phyloP scores from a whole-genome alignment of 192 early-diverging fungal genomes.

The Rhizophagus sp. region DNA sequence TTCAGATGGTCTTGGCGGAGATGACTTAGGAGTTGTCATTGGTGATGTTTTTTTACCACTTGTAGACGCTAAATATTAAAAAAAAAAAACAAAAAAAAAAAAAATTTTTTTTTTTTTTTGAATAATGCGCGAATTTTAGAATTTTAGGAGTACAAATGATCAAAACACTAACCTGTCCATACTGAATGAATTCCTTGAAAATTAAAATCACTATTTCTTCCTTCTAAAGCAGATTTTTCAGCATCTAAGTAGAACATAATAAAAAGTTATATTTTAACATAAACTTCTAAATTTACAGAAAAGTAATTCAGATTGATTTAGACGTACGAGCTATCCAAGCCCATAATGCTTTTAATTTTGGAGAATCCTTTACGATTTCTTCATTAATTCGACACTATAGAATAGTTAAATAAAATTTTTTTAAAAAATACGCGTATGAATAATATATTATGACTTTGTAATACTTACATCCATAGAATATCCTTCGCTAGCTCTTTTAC shows the following conservation, averaged over 20 bases:
- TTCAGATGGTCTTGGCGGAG: slow-evolving; percentile 34
- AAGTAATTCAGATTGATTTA: slow-evolving; percentile 17
- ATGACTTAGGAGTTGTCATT: slow-evolving; percentile 40
- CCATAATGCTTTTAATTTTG: slow-evolving; percentile 50
- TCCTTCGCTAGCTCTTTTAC: slow-evolving; percentile 67
- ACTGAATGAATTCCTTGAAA: slow-evolving; percentile 55
- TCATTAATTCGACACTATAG: slow-evolving; percentile 46
- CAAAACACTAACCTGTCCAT: slow-evolving; percentile 34
- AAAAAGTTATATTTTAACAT: background rate
- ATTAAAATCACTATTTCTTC: slow-evolving; percentile 52
- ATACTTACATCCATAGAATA: slow-evolving; percentile 76
- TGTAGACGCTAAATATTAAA: slow-evolving; percentile 8
- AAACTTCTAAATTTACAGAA: background rate
- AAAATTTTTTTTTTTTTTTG: background rate
- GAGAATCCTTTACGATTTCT: slow-evolving; percentile 51
- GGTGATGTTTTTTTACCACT: slow-evolving; percentile 40
- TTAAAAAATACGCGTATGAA: background rate
- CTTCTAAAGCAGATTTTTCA: slow-evolving; percentile 43
- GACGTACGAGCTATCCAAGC: slow-evolving; percentile 50
- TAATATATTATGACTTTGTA: slow-evolving; percentile 41
- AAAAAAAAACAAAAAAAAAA: slow-evolving; percentile 14
- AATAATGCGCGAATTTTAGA: background rate
- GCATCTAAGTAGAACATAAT: slow-evolving; percentile 31
- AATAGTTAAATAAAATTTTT: background rate
- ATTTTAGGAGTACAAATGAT: background rate